These are phyloP conservation scores for Austroboletus olivaceoglutinosus DNA, from an alignment of 1,284 basidiomycete species.

Conservation along the genomic window DNA sequence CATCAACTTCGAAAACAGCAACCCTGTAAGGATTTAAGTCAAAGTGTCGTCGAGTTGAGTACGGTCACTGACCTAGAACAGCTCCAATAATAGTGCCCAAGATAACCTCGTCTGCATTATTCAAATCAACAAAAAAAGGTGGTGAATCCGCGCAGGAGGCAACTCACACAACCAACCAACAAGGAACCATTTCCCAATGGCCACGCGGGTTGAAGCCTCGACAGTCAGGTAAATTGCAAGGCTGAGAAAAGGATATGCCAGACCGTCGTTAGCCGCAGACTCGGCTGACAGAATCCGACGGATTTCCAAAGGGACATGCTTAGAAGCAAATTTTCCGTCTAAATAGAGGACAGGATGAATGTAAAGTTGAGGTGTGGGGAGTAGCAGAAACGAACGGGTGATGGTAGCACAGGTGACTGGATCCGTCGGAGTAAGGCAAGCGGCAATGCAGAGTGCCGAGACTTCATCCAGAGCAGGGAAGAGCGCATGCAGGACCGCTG, in stretches of 20 bases:
- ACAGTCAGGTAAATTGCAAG: constrained; percentile 86
- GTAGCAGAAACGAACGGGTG: constrained; percentile 24
- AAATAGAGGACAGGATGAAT: constrained; percentile 41
- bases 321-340: constrained; percentile 87
- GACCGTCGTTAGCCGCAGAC: constrained; percentile 83
- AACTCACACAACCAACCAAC: constrained; percentile 74
- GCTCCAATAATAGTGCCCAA: constrained; percentile 78
- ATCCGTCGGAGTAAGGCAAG: constrained; percentile 92
- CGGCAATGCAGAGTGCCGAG: constrained; percentile 81
- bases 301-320: constrained; percentile 83
- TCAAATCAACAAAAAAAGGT: constrained; percentile 2
- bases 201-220: constrained; percentile 60
- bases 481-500: constrained; percentile 60
- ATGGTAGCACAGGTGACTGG: constrained; percentile 66
- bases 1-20: constrained; percentile 77
- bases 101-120: constrained; percentile 74
- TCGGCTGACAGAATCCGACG: constrained; percentile 88
- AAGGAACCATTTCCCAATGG: constrained; percentile 77
- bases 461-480: constrained; percentile 71
- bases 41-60: background rate
- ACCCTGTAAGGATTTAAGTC: constrained; percentile 42
- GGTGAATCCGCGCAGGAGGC: background rate
- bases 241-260: constrained; percentile 91
- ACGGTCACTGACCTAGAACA: constrained; percentile 53
- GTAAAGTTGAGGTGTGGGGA: background rate